Conservation (phyloP, 345 rosid genomes). For the Pseudoturritis turrita region DNA sequence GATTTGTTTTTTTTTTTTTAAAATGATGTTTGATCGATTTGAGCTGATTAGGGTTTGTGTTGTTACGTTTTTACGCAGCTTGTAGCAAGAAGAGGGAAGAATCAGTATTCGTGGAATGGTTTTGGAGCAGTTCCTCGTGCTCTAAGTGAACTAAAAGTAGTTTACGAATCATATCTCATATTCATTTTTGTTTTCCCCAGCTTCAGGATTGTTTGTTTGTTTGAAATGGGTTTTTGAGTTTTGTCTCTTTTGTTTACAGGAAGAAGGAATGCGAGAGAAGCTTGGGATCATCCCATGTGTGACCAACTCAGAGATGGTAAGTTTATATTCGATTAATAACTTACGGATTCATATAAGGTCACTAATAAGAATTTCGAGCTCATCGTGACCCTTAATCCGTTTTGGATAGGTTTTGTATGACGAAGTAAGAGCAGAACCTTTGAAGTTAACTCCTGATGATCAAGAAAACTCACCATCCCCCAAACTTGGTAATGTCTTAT, state of each 20-base stretch:
- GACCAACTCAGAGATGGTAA: slow-evolving; percentile 38
- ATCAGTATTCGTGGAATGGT: slow-evolving; percentile 76
- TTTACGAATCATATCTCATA: not conserved
- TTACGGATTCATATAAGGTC: not conserved
- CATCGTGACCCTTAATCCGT: not conserved
- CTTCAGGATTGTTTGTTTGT: not conserved
- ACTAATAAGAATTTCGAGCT: not conserved
- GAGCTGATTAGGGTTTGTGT: slow-evolving; percentile 6
- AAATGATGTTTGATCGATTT: not conserved
- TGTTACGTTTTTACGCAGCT: slow-evolving; percentile 34
- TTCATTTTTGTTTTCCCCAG: not conserved
- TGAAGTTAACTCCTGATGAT: slow-evolving; percentile 34
- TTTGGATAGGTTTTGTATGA: slow-evolving; percentile 40
- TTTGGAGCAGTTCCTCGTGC: slow-evolving; percentile 61
- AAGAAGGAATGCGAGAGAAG: slow-evolving; percentile 55
- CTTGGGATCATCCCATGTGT: slow-evolving; percentile 34
- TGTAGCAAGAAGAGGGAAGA: slow-evolving; percentile 70
- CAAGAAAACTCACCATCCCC: slow-evolving; percentile 46
- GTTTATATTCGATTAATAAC: not conserved
- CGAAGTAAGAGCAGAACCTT: slow-evolving; percentile 36
- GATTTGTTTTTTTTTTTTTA: not conserved
- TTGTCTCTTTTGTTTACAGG: slow-evolving; percentile 36
- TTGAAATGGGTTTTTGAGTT: not conserved
- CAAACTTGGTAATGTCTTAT: slow-evolving; percentile 46
- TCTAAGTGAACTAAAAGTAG: slow-evolving; percentile 52